Conservation (phyloP, 2,329 filamentous ascomycete genomes). For the Chaetomium olivaceum region DNA sequence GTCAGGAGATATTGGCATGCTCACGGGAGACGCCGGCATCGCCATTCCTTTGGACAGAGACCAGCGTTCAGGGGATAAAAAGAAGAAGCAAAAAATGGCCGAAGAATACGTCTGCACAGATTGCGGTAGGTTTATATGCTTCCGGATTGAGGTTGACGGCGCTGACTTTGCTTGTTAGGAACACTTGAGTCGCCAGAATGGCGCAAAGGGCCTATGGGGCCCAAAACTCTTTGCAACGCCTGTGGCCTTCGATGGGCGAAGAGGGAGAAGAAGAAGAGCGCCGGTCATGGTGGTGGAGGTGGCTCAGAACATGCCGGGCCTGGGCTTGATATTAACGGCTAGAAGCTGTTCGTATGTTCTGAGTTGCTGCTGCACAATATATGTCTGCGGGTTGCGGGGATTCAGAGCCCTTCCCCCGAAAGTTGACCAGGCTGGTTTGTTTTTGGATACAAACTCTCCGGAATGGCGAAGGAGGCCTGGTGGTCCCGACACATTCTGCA, state of each 20-base stretch:
- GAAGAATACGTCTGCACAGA: conserved; percentile 96
- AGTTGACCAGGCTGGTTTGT: not conserved
- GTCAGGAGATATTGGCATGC: conserved; percentile 79
- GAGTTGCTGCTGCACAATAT: not conserved
- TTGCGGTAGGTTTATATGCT: conserved; percentile 60
- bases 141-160: not conserved
- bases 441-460: not conserved
- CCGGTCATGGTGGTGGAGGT: not conserved
- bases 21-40: conserved; percentile 84
- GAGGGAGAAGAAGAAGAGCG: conserved; percentile 73
- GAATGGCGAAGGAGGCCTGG: not conserved
- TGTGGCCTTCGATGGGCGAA: conserved; percentile 77
- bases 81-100: conserved; percentile 79
- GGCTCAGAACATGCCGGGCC: not conserved
- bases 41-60: conserved; percentile 81
- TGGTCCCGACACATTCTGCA: not conserved
- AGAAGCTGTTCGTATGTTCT: not conserved
- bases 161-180: conserved; percentile 42
- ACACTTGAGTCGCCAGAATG: conserved; percentile 93
- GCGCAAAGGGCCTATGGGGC: conserved; percentile 89
- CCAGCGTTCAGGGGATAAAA: conserved; percentile 70
- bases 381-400: not conserved
- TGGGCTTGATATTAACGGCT: not conserved
- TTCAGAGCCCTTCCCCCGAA: not conserved
- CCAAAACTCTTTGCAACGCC: conserved; percentile 94